Evolutionary conservation across 495 filamentous ascomycete genomes (phyloP).

Genomic region (Penicillium canariense): DNA sequence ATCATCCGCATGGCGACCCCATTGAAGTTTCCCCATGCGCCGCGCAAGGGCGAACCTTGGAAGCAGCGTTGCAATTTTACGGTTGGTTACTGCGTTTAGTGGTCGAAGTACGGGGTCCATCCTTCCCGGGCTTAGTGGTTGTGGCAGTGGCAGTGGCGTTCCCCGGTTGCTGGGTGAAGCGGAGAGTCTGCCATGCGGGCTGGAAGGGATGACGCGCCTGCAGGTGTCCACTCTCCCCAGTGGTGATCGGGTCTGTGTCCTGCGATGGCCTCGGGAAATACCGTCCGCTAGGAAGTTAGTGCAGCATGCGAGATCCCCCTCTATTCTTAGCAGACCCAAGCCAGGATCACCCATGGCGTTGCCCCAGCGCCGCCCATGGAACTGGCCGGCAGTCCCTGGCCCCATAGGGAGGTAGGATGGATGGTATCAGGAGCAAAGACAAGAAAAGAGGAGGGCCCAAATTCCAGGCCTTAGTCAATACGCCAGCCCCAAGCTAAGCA

Average conservation of each 20-base stretch:
- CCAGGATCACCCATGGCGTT: background rate
- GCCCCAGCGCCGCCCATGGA: background rate
- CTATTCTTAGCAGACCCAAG: conserved; percentile 1
- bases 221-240: background rate
- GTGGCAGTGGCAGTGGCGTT: too few relatives aligned
- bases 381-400: conserved; percentile 2
- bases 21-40: background rate
- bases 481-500: background rate
- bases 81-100: too few relatives aligned
- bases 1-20: background rate
- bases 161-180: too few relatives aligned
- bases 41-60: background rate
- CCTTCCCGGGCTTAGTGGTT: too few relatives aligned
- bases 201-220: too few relatives aligned
- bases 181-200: too few relatives aligned
- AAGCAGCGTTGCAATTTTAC: background rate
- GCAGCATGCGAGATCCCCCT: too few relatives aligned
- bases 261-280: too few relatives aligned
- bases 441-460: background rate
- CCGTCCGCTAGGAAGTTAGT: too few relatives aligned
- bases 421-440: background rate
- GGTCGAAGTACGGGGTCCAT: too few relatives aligned
- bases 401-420: background rate
- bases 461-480: background rate
- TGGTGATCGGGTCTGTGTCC: background rate